Evolutionary conservation across 164 flowering plant species (phyloP).

Genomic region (Magnolia changhungtana): DNA sequence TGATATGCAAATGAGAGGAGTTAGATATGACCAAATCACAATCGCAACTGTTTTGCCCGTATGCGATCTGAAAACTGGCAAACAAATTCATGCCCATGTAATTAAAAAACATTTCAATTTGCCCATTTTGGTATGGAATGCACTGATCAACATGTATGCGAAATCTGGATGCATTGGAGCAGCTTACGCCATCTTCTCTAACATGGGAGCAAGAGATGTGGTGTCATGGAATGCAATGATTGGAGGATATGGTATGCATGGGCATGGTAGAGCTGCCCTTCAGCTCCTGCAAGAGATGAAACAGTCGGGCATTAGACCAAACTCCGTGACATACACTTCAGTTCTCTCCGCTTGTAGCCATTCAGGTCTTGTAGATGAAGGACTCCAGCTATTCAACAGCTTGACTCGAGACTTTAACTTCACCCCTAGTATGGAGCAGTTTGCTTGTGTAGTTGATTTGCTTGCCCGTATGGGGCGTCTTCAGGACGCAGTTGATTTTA

Average conservation of each 20-base stretch:
- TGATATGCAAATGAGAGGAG: constrained; percentile 36
- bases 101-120: constrained; percentile 20
- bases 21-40: constrained; percentile 35
- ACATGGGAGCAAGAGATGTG: constrained; percentile 35
- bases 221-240: constrained; percentile 60
- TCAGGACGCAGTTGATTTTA: constrained; percentile 41
- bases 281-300: constrained; percentile 37
- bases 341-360: constrained; percentile 58
- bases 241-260: constrained; percentile 44
- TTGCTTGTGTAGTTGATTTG: constrained; percentile 51
- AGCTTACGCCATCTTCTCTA: constrained; percentile 35
- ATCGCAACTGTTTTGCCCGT: constrained; percentile 42
- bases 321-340: constrained; percentile 44
- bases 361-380: constrained; percentile 58
- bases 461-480: constrained; percentile 44
- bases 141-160: constrained; percentile 53
- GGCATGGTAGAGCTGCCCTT: constrained; percentile 42
- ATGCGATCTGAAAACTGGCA: constrained; percentile 40
- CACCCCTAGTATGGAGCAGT: constrained; percentile 44
- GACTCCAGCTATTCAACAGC: constrained; percentile 39
- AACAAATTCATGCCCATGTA: constrained; percentile 47
- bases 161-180: constrained; percentile 39
- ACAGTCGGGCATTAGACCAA: constrained; percentile 31
- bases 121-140: constrained; percentile 33
- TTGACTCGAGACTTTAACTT: constrained; percentile 27